Base-by-base conservation (phyloP, 768 basidiomycete species). In the Rhizopogon vinicolor region DNA sequence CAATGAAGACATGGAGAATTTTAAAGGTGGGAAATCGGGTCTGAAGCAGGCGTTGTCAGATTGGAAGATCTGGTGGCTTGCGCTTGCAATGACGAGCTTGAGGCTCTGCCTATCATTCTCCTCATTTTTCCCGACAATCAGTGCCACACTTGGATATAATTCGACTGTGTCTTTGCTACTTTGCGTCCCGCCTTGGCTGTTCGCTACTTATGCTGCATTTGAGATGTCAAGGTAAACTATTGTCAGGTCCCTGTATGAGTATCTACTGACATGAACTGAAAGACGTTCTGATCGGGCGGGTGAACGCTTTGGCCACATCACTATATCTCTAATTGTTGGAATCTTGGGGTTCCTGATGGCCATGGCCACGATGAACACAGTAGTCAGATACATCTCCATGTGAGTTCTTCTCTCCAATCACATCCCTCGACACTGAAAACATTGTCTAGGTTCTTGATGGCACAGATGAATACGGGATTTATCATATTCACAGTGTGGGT, bases 31-130 rank as follows among this genome's bases (percentile, higher is more conserved):
- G 19, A 61, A 66, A 13, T 67, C 70, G 19, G 88, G 87, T 7
- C 63, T 91, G 3, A 58, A 68, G 8, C 64, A 86, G 58, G 88
- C 91, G 8, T 41, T 90, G 53, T 75, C 74, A 18, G 92, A 94
- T 64, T 84, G 86, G 87, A 89, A 86, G 67, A 89, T 94, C 41
- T 93, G 91, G 87, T 89, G 81, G 81, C 75, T 95, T 42, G 77
- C 86, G 18, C 52, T 90, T 29, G 77, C 85, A 2, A 66, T 89
- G 53, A 81, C 81, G 13, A 78, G 77, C 60, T 77, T 83, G 71
- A 59, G 63, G 39, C 68, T 87, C 40, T 82, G 86, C 7, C 62
- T 91, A 29, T 85, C 83, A 5, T 92, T 92, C 76, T 87, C 89
- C 65, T 85, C 84, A 7, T 91, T 84, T 68, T 92, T 92, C 72